Evolutionary conservation across 768 basidiomycete genomes (phyloP).

Genomic region (Cystobasidiopsis lactophilus): DNA sequence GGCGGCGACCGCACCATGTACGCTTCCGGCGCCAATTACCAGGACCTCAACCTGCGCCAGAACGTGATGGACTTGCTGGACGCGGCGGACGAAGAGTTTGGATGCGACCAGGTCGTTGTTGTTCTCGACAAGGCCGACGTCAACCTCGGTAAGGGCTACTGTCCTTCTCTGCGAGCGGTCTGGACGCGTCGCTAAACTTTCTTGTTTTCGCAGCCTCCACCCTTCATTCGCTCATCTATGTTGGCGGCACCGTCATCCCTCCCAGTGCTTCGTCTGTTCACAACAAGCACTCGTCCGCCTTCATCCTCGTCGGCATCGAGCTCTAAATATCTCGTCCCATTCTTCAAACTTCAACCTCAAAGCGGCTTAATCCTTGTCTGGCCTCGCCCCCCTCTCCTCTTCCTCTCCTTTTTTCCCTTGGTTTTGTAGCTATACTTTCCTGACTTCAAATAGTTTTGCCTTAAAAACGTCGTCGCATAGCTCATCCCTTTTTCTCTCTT

Average conservation of each 20-base stretch:
- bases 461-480: no score
- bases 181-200: background rate
- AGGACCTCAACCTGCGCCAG: conserved; percentile 63
- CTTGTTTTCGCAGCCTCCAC: conserved; percentile 30
- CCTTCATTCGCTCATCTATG: conserved; percentile 77
- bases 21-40: conserved; percentile 39
- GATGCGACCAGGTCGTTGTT: conserved; percentile 56
- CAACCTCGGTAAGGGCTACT: conserved; percentile 29
- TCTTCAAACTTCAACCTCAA: background rate
- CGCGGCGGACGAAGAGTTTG: conserved; percentile 61
- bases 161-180: background rate
- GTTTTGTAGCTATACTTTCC: background rate
- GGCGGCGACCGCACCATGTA: conserved; percentile 34
- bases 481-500: no score
- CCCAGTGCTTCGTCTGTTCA: conserved; percentile 38
- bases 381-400: background rate
- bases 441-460: background rate
- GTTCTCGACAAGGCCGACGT: conserved; percentile 52
- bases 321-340: conserved; percentile 29
- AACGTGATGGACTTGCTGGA: conserved; percentile 73
- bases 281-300: conserved; percentile 43
- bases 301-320: conserved; percentile 67
- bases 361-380: background rate
- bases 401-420: background rate
- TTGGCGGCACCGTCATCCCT: conserved; percentile 65